Conservation (phyloP, 2,329 filamentous ascomycete genomes). For the Ceratocystis destructans region DNA sequence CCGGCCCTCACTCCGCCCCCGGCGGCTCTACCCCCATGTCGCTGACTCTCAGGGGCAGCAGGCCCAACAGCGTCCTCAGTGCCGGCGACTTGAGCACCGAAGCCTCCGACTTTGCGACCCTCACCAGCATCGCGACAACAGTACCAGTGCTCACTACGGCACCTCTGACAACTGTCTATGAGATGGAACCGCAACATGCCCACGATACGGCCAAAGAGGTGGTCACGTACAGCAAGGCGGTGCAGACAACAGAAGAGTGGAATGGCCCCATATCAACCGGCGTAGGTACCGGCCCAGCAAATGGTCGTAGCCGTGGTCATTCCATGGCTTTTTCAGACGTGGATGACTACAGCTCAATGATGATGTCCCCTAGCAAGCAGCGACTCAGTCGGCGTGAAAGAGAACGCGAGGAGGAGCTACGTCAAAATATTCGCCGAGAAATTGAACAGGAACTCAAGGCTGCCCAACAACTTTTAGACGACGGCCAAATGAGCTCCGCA, state of each 20-base stretch:
- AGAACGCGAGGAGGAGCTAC: constrained; percentile 77
- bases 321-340: constrained; percentile 44
- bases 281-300: constrained; percentile 12
- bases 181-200: constrained; percentile 46
- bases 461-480: constrained; percentile 45
- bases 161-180: constrained; percentile 63
- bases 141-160: constrained; percentile 61
- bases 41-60: constrained; percentile 55
- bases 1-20: constrained; percentile 50
- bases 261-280: constrained; percentile 31
- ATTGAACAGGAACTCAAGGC: constrained; percentile 84
- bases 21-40: constrained; percentile 40
- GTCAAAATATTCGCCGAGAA: constrained; percentile 70
- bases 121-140: constrained; percentile 31
- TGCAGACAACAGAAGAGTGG: constrained; percentile 78
- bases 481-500: constrained; percentile 31
- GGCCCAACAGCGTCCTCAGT: constrained; percentile 77
- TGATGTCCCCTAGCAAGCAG: constrained; percentile 49
- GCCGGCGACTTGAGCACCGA: constrained; percentile 68
- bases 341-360: constrained; percentile 42
- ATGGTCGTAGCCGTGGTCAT: constrained; percentile 30
- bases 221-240: constrained; percentile 92
- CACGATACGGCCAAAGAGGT: constrained; percentile 60
- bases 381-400: constrained; percentile 64
- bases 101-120: constrained; percentile 45